Base-by-base conservation (phyloP, 2,329 filamentous ascomycete species). In the Trichoderma polysporum region DNA sequence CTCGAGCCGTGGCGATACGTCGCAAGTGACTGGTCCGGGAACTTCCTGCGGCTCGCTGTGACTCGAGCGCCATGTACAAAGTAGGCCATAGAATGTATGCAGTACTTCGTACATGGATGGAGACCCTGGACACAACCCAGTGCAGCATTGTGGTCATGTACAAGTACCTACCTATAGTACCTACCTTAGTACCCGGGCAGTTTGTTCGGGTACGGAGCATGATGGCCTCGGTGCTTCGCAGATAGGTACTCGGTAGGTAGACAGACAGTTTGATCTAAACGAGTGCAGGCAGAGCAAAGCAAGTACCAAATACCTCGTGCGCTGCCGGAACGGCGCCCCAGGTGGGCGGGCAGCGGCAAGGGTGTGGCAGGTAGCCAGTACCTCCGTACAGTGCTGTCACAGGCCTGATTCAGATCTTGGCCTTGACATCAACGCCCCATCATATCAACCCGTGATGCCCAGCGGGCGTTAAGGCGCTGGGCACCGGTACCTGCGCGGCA, bases 401-500 rank as follows among this genome's bases (percentile, higher is more conserved):
- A 37, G 37, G 52, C 41, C 33, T 66, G 66, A 68, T 52, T 68
- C 66, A 68, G 35, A 22, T 41, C 61, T 22, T 50, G 19, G 47
- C 19, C 13, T 33, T 22, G 27, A 45, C 25, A 56, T 56, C 49
- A 53, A 64, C 27, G 37, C 37, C 45, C 35, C 66, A 68, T 50
- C 66, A 67, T 47, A 19, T 19, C 41, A 45, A 45, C 66, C 62
- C 52, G 41, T 50, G 61, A 60, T 29, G 52, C 22, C 41, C 50
- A 52, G 49, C 49, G 37, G 63, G 54, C 56, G 45, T 54, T 45
- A 47, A 56, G 49, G 29, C 29, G 56, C 54, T 49, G 52, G 50
- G 62, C 47, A 64, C 47, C 37, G 47, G 49, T 66, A 68, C 66
- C 62, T 54, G 22, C 7, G 27, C 33, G 62, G 35, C 62, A 68